Evolutionary conservation across 192 early-diverging fungal genomes (phyloP).

Genomic region (Coemansia sp.): DNA sequence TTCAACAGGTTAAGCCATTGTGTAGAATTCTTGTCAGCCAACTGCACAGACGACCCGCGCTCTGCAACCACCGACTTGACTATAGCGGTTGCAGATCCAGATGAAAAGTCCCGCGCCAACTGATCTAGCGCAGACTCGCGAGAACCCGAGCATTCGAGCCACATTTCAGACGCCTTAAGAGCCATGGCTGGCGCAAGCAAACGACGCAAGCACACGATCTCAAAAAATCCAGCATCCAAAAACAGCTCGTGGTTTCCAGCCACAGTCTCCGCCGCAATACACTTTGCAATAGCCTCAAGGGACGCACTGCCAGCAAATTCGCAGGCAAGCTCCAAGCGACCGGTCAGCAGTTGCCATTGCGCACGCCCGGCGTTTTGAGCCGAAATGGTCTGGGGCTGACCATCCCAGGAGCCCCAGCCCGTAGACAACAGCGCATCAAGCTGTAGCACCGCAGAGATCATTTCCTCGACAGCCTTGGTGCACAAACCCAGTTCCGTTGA

Average conservation of each 20-base stretch:
- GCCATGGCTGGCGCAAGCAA: slow-evolving; percentile 14
- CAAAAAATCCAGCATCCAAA: slow-evolving; percentile 28
- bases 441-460: slow-evolving; percentile 10
- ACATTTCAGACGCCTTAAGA: slow-evolving; percentile 4
- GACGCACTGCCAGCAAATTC: slow-evolving; percentile 16
- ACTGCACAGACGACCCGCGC: background rate
- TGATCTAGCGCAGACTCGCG: too few relatives aligned
- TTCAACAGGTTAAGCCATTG: slow-evolving; percentile 24
- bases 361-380: slow-evolving; percentile 15
- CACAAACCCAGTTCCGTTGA: background rate
- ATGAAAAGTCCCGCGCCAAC: too few relatives aligned
- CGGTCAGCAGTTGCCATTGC: slow-evolving; percentile 35
- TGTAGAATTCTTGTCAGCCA: slow-evolving; percentile 2
- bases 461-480: slow-evolving; percentile 4
- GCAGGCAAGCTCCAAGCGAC: slow-evolving; percentile 41
- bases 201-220: slow-evolving; percentile 18
- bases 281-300: slow-evolving; percentile 13
- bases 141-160: too few relatives aligned
- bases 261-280: slow-evolving; percentile 5
- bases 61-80: background rate
- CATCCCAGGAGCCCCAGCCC: slow-evolving; percentile 37
- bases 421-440: background rate
- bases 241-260: slow-evolving; percentile 13
- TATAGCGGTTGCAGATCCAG: too few relatives aligned
- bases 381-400: slow-evolving; percentile 32